A percentile compares a stretch with the other conserved stretches of the same genome.
phyloP scores from a whole-genome alignment of 805 yeast species.

The Ogataea philodendri region DNA sequence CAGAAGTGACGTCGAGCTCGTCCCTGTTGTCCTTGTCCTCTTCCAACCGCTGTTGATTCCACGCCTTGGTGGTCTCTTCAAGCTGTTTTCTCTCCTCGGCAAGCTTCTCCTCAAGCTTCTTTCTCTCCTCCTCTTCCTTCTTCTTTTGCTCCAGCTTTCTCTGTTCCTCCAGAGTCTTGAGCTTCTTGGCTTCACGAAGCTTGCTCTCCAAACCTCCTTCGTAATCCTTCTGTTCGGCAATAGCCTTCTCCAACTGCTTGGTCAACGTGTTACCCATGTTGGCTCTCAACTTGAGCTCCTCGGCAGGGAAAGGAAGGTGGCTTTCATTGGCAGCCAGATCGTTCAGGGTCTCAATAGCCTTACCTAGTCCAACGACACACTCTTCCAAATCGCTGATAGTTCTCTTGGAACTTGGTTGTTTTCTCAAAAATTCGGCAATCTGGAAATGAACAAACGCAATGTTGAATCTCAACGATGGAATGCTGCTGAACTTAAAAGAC shows the following conservation, averaged over 20 bases:
- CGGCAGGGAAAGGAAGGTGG: slow-evolving; percentile 74
- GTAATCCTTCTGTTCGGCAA: slow-evolving; percentile 69
- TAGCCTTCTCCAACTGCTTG: slow-evolving; percentile 65
- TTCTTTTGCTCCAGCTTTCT: slow-evolving; percentile 40
- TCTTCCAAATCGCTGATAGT: slow-evolving; percentile 57
- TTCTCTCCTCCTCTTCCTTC: slow-evolving; percentile 45
- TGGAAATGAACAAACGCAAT: slow-evolving; percentile 82
- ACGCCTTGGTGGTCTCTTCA: slow-evolving; percentile 56
- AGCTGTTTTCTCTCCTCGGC: slow-evolving; percentile 47
- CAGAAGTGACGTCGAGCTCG: slow-evolving; percentile 35
- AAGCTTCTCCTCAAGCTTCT: slow-evolving; percentile 42
- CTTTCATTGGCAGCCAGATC: slow-evolving; percentile 52
- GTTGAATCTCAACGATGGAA: slow-evolving; percentile 64
- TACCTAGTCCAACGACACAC: slow-evolving; percentile 54
- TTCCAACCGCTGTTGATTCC: slow-evolving; percentile 43
- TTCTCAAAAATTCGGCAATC: slow-evolving; percentile 77
- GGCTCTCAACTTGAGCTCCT: slow-evolving; percentile 84
- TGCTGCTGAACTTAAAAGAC: slow-evolving; percentile 46
- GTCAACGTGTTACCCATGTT: slow-evolving; percentile 77
- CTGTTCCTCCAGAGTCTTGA: slow-evolving; percentile 55
- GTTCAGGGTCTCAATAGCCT: slow-evolving; percentile 59
- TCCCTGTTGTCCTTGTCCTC: slow-evolving; percentile 36
- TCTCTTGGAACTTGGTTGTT: slow-evolving; percentile 58
- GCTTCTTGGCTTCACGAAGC: slow-evolving; percentile 69
- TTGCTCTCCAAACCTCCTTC: slow-evolving; percentile 57